These are phyloP conservation scores for Solanum virginianum DNA, from an alignment of 257 asterid species.

Conservation along the genomic window DNA sequence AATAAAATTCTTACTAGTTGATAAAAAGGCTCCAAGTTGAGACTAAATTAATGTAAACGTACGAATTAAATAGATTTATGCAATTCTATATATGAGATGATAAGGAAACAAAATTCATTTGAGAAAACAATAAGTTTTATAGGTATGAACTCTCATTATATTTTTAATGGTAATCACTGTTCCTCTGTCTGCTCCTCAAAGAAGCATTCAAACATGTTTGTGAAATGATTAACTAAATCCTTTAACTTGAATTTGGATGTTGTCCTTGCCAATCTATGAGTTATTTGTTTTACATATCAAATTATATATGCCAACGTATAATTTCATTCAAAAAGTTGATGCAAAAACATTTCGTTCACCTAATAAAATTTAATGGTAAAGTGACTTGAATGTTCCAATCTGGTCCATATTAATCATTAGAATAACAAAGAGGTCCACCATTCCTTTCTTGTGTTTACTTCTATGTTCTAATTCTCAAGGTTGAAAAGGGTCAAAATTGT, in stretches of 20 bases:
- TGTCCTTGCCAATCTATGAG: neutral
- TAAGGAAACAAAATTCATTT: neutral
- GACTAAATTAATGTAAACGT: neutral
- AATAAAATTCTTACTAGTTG: neutral
- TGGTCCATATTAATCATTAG: neutral
- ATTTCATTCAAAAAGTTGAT: neutral
- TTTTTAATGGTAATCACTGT: neutral
- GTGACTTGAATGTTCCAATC: neutral
- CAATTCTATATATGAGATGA: no score
- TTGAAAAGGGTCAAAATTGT: no score
- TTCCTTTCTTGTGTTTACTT: neutral
- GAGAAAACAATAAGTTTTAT: neutral
- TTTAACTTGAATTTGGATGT: neutral
- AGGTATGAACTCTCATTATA: neutral
- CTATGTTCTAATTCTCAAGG: neutral
- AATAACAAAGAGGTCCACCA: neutral
- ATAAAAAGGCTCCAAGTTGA: neutral
- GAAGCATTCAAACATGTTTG: neutral
- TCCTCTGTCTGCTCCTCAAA: neutral
- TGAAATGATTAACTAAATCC: constrained; percentile 5
- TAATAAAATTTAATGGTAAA: neutral
- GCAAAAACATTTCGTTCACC: neutral
- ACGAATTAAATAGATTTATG: neutral
- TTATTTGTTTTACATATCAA: neutral
- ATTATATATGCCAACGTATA: neutral